A percentile compares a stretch with the other conserved stretches of the same genome.
Conservation (phyloP, 495 filamentous ascomycete species). For the Sordaria brevicollis region DNA sequence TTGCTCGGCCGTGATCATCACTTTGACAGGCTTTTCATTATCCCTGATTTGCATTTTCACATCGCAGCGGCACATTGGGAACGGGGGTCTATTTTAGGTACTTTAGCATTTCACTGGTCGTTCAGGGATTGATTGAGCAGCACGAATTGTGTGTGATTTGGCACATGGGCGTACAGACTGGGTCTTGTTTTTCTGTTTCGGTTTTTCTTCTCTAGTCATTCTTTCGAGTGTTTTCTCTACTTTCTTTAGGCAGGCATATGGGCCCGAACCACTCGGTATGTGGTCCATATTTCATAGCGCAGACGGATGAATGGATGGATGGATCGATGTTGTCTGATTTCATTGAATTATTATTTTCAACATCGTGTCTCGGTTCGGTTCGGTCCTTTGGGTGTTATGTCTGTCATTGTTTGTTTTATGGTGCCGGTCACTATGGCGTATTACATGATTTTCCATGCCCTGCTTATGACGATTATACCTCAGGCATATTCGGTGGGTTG, state of each 20-base stretch:
- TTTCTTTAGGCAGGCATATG: background rate
- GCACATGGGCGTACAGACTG: background rate
- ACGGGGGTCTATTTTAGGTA: background rate
- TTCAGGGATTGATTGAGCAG: slow-evolving; percentile 3
- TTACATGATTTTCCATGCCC: background rate
- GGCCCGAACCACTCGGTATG: background rate
- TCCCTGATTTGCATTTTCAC: slow-evolving; percentile 1
- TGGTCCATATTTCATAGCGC: background rate
- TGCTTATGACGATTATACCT: background rate
- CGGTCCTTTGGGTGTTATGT: background rate
- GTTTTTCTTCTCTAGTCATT: background rate
- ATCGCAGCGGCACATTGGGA: background rate
- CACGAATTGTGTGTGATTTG: background rate
- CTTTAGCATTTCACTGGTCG: slow-evolving; percentile 12
- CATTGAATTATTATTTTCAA: background rate
- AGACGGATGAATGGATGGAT: background rate
- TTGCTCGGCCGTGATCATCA: background rate
- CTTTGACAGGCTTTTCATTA: background rate
- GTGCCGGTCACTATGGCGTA: background rate
- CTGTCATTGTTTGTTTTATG: background rate
- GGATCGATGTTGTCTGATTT: background rate
- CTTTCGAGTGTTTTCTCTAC: background rate
- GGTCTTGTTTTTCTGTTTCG: slow-evolving; percentile 5
- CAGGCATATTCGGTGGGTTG: background rate
- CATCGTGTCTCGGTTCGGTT: background rate